These are phyloP conservation scores for Salisapilia sapeloensis DNA, from an alignment of 352 stramenopile species.

Conservation along the genomic window DNA sequence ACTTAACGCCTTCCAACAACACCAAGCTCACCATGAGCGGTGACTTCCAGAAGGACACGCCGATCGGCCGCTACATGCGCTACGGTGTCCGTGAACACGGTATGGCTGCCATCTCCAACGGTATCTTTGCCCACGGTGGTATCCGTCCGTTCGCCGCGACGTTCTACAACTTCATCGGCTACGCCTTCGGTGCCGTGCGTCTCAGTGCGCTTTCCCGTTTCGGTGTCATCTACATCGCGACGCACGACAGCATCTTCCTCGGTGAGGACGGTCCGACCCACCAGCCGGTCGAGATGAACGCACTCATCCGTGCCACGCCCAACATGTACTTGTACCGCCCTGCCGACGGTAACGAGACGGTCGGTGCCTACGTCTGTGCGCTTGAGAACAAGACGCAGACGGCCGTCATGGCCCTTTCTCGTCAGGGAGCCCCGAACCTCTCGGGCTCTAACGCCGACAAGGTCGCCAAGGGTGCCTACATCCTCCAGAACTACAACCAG, in stretches of 20 bases:
- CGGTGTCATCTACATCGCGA: slow-evolving; percentile 97
- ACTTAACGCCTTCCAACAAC: slow-evolving; percentile 96
- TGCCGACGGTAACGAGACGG: slow-evolving; percentile 97
- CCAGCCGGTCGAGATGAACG: slow-evolving; percentile 98
- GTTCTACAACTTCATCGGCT: slow-evolving; percentile 99
- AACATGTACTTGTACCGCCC: slow-evolving; percentile 97
- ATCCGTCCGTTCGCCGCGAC: slow-evolving; percentile 96
- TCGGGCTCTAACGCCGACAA: slow-evolving; percentile 77
- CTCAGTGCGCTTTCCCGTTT: slow-evolving; percentile 90
- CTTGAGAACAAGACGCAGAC: slow-evolving; percentile 78
- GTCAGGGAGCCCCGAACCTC: slow-evolving; percentile 85
- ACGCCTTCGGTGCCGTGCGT: slow-evolving; percentile 91
- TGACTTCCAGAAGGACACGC: slow-evolving; percentile 96
- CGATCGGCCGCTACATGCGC: slow-evolving; percentile 92
- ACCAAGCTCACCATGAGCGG: slow-evolving; percentile 90
- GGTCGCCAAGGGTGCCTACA: slow-evolving; percentile 85
- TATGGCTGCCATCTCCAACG: slow-evolving; percentile 98
- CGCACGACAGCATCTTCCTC: slow-evolving; percentile 99
- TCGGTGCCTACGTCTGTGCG: slow-evolving; percentile 87
- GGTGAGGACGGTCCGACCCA: slow-evolving; percentile 99
- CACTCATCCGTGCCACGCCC: slow-evolving; percentile 90
- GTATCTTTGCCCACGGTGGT: slow-evolving; percentile 95
- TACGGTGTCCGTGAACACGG: slow-evolving; percentile 98
- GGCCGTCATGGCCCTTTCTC: slow-evolving; percentile 87
- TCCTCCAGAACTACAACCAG: slow-evolving; percentile 64